A percentile compares a stretch with the other conserved stretches of the same genome.
Evolutionary conservation across 148 eudicot genomes (phyloP).

Genomic region (Dianthus caryophyllus): DNA sequence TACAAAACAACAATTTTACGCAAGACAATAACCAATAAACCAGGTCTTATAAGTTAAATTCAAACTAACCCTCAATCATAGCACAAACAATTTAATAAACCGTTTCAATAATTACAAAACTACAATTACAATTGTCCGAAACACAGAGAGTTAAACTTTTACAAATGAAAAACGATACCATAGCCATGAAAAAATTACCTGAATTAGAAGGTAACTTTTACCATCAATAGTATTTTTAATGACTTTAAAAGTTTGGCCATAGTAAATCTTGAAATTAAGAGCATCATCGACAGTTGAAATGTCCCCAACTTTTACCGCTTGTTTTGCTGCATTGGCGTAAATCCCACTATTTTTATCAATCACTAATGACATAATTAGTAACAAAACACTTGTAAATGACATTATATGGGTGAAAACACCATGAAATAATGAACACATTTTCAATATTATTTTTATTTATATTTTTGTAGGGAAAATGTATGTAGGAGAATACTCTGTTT

Average conservation of each 20-base stretch:
- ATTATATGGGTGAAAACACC: neutral
- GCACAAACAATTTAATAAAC: too few relatives aligned
- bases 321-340: conserved; percentile 2
- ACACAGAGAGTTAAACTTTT: too few relatives aligned
- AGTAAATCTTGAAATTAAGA: conserved; percentile 61
- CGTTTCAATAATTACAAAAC: too few relatives aligned
- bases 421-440: conserved; percentile 4
- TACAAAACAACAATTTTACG: too few relatives aligned
- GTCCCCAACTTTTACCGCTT: conserved; percentile 29
- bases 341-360: neutral
- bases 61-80: too few relatives aligned
- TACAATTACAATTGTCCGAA: too few relatives aligned
- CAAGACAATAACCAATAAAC: too few relatives aligned
- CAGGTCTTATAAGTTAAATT: too few relatives aligned
- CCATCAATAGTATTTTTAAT: conserved; percentile 76
- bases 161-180: neutral
- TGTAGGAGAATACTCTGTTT: too few relatives aligned
- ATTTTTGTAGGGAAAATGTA: too few relatives aligned
- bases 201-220: conserved; percentile 68
- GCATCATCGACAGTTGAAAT: conserved; percentile 72
- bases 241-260: conserved; percentile 88
- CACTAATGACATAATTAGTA: conserved; percentile 4
- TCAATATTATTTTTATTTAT: neutral
- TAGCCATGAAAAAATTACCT: conserved; percentile 28
- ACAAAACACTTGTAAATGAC: neutral